Percentiles rank a stretch among this genome's conserved stretches.
phyloP scores from a whole-genome alignment of 805 yeast genomes.

The baker's yeast (Saccharomyces cerevisiae) region DNA sequence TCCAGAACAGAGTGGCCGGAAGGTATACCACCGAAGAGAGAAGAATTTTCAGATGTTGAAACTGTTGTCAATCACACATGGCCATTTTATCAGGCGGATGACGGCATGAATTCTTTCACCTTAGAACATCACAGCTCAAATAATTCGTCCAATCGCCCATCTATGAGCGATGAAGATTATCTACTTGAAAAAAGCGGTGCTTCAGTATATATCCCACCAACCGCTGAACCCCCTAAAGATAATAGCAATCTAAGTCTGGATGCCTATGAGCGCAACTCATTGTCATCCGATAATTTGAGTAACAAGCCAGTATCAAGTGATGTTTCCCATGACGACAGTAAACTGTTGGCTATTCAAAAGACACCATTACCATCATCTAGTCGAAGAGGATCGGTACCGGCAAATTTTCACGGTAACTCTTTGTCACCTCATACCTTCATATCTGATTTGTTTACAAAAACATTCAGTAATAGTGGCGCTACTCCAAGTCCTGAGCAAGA shows the following conservation, averaged over 20 bases:
- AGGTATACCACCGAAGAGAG: constrained; percentile 83
- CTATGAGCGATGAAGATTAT: not conserved
- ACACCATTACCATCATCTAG: not conserved
- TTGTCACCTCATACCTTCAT: not conserved
- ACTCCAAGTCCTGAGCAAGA: constrained; percentile 8
- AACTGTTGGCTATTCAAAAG: not conserved
- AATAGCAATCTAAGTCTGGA: not conserved
- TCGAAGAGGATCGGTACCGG: not conserved
- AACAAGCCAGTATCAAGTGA: not conserved
- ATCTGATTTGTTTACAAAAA: not conserved
- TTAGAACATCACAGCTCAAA: not conserved
- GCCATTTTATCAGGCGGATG: constrained; percentile 69
- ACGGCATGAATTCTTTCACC: constrained; percentile 10
- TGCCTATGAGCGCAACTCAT: not conserved
- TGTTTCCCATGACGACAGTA: not conserved
- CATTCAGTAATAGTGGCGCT: constrained; percentile 7
- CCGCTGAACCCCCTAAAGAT: not conserved
- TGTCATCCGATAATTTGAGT: not conserved
- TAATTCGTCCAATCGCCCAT: not conserved
- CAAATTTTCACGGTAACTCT: not conserved
- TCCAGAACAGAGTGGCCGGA: constrained; percentile 92
- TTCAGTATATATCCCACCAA: not conserved
- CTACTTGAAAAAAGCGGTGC: not conserved
- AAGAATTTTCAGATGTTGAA: constrained; percentile 51
- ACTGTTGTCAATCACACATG: constrained; percentile 70